Evolutionary conservation across 1,284 basidiomycete species (phyloP).

Genomic region (Ustilago loliicola): DNA sequence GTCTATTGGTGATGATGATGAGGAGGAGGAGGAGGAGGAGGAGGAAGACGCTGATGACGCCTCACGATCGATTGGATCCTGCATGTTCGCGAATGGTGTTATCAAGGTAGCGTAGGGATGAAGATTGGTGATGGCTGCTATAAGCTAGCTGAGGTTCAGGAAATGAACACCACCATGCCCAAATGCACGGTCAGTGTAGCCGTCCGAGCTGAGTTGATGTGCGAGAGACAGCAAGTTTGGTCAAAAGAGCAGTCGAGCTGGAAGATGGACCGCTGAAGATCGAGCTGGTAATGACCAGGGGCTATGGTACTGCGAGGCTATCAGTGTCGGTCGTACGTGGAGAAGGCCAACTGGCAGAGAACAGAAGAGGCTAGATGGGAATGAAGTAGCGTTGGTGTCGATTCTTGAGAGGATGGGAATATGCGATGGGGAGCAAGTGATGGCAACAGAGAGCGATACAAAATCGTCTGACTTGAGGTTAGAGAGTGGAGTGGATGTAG

Average conservation of each 20-base stretch:
- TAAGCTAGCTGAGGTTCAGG: slow-evolving; percentile 14
- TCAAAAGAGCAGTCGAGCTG: neutral
- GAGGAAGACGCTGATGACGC: slow-evolving; percentile 12
- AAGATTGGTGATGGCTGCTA: slow-evolving; percentile 13
- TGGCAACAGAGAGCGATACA: too few species aligned
- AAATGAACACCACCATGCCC: slow-evolving; percentile 31
- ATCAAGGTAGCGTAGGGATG: neutral
- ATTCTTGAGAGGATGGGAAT: neutral
- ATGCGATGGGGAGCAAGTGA: neutral
- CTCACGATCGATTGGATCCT: slow-evolving; percentile 13
- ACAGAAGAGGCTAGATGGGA: too few species aligned
- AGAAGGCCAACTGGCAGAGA: too few species aligned
- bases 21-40: too few species aligned
- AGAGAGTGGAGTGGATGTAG: neutral
- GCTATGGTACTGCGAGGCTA: too few species aligned
- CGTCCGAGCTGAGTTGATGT: neutral
- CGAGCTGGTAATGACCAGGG: too few species aligned
- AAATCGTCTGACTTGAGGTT: too few species aligned
- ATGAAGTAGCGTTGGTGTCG: too few species aligned
- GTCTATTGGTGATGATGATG: slow-evolving; percentile 27
- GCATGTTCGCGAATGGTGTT: slow-evolving; percentile 6
- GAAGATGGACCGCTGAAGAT: neutral
- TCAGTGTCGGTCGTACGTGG: too few species aligned
- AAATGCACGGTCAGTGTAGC: neutral
- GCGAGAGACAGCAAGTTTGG: neutral